phyloP scores from a whole-genome alignment of 305 asterid species.

The Fraxinus ornus region DNA sequence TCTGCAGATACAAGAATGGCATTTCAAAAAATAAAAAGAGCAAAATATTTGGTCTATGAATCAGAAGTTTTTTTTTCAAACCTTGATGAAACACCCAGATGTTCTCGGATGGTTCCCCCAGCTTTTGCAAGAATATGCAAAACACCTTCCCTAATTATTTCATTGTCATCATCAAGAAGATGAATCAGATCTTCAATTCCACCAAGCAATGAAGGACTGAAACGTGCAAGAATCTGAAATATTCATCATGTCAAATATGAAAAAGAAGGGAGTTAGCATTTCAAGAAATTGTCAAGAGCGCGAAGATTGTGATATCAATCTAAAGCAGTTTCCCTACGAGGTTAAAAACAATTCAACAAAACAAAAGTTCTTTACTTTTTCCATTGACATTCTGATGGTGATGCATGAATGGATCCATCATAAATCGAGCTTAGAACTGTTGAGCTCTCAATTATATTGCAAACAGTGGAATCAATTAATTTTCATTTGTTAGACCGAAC shows the following conservation, averaged over 20 bases:
- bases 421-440: conserved; percentile 16
- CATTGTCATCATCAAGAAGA: conserved; percentile 97
- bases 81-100: conserved; percentile 91
- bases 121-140: conserved; percentile 96
- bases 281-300: not conserved
- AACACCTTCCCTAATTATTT: conserved; percentile 92
- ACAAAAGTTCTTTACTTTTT: conserved; percentile 19
- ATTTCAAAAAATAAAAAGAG: not conserved
- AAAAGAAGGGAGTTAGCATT: conserved; percentile 10
- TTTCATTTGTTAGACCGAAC: conserved; percentile 10
- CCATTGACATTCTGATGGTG: conserved; percentile 13
- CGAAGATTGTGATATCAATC: not conserved
- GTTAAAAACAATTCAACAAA: conserved; percentile 13
- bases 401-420: conserved; percentile 13
- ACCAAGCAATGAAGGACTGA: conserved; percentile 76
- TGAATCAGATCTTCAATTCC: conserved; percentile 83
- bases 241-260: conserved; percentile 24
- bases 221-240: conserved; percentile 88
- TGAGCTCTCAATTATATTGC: conserved; percentile 9
- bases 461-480: not conserved
- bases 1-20: conserved; percentile 40
- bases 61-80: conserved; percentile 27
- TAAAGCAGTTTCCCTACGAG: conserved; percentile 6
- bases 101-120: conserved; percentile 93
- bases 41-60: not conserved